Evolutionary conservation across 345 rosid genomes (phyloP).

Genomic region (Camelina neglecta): DNA sequence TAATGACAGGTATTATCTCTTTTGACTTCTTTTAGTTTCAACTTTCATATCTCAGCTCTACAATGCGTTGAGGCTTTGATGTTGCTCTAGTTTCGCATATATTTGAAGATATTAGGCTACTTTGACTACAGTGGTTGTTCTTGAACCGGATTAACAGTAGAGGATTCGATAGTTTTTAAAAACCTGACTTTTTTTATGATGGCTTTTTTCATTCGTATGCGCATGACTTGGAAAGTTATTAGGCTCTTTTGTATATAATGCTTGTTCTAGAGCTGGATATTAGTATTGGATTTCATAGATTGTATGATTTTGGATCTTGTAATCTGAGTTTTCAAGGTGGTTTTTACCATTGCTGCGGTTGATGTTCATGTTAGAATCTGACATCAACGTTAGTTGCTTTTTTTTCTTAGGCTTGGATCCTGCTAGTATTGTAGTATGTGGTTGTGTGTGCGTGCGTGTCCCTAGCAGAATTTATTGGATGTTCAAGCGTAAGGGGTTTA

Average conservation of each 20-base stretch:
- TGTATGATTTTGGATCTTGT: constrained; percentile 11
- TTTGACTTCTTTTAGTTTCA: constrained; percentile 8
- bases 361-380: background rate
- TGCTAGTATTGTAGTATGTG: constrained; percentile 8
- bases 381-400: background rate
- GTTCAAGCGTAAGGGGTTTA: constrained; percentile 1
- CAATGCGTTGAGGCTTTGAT: constrained; percentile 23
- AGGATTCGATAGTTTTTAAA: background rate
- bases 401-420: constrained; percentile 2
- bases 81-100: background rate
- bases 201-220: background rate
- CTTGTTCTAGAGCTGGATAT: constrained; percentile 8
- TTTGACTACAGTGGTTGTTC: background rate
- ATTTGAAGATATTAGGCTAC: background rate
- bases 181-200: constrained; percentile 2
- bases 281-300: background rate
- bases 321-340: background rate
- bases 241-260: constrained; percentile 5
- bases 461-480: constrained; percentile 13
- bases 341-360: background rate
- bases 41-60: constrained; percentile 15
- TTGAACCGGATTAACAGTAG: background rate
- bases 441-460: background rate
- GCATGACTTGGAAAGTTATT: background rate
- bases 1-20: constrained; percentile 42